Evolutionary conservation across 1,284 basidiomycete genomes (phyloP), one percentile per base, ranked within the genome.

Genomic region (Cronartium quercuum): DNA sequence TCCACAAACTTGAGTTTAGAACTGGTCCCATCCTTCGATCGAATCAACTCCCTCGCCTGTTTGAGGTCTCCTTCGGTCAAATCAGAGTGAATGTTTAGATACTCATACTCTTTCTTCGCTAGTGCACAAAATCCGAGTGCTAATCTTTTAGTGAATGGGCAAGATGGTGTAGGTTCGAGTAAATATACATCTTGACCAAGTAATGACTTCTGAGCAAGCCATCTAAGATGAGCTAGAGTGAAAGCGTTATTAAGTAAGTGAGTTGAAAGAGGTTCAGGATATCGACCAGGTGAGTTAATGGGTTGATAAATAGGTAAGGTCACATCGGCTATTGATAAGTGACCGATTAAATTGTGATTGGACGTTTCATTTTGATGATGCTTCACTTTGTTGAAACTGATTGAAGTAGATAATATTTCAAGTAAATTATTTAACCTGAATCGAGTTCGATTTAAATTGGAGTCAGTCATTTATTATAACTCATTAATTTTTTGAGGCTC

Each of bases 51-150:
- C 29, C 78, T 21, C 3, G 80, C 77, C 76, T 83, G 82, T 38
- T 82, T 78, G n/a, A 83, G 76, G 65, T 83, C 82, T 6, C 79
- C 78, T 66, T 83, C 82, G 37, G 82, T 81, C 5, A 82, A 76
- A 71, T 83, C 82, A 2, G 81, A 78, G 67, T 83, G 82, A 61
- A 83, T 79, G 5, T 80, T 78, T 64, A 83, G 80, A 70, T 81
- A 78, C 75, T 83, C 82, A 69, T 70, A 76, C 1, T 76, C 76
- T 34, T 38, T 66, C 55, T 78, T 78, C 29, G 9, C 13, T 7
- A 51, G 24, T 13, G 18, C 47, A 51, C 47, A 51, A 15, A 51
- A 51, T 10, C 47, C 47, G 18, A 51, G 24, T 5, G 24, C 47
- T 18, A 51, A 51, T 51, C 24, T 51, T n/a, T 24, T 18, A 51